Evolutionary conservation across 1,284 basidiomycete species (phyloP).

Genomic region (Fomitopsis betulina): DNA sequence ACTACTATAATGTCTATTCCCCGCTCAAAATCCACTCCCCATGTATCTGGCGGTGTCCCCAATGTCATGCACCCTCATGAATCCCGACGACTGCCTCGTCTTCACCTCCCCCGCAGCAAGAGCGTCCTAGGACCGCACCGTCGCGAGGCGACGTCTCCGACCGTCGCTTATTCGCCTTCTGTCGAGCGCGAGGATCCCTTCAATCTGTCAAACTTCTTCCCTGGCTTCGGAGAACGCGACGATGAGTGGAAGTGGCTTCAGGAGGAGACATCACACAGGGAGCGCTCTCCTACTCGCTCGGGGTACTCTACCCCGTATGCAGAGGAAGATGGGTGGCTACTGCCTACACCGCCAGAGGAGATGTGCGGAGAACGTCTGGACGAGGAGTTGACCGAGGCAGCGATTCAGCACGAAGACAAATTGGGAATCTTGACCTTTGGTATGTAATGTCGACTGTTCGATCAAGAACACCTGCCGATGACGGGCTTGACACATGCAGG

Average conservation of each 20-base stretch:
- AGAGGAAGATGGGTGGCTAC: slow-evolving; percentile 22
- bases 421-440: slow-evolving; percentile 42
- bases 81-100: slow-evolving; percentile 5
- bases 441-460: slow-evolving; percentile 15
- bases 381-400: slow-evolving; percentile 21
- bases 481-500: background rate
- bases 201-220: slow-evolving; percentile 47
- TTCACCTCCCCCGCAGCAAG: slow-evolving; percentile 18
- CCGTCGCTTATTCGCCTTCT: slow-evolving; percentile 8
- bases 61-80: background rate
- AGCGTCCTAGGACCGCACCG: slow-evolving; percentile 12
- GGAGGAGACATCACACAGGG: slow-evolving; percentile 1
- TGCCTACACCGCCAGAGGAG: slow-evolving; percentile 18
- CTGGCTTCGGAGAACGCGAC: slow-evolving; percentile 21
- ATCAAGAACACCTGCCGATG: background rate
- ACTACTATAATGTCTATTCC: slow-evolving; percentile 20
- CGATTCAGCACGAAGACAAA: slow-evolving; percentile 45
- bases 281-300: slow-evolving; percentile 9
- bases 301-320: slow-evolving; percentile 19
- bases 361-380: slow-evolving; percentile 13
- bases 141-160: slow-evolving; percentile 10
- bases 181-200: slow-evolving; percentile 39
- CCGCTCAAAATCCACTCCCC: slow-evolving; percentile 26
- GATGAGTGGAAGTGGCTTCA: slow-evolving; percentile 40
- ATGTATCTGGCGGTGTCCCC: slow-evolving; percentile 12